phyloP scores from a whole-genome alignment of 805 yeast species.

The Lachancea sp. region DNA sequence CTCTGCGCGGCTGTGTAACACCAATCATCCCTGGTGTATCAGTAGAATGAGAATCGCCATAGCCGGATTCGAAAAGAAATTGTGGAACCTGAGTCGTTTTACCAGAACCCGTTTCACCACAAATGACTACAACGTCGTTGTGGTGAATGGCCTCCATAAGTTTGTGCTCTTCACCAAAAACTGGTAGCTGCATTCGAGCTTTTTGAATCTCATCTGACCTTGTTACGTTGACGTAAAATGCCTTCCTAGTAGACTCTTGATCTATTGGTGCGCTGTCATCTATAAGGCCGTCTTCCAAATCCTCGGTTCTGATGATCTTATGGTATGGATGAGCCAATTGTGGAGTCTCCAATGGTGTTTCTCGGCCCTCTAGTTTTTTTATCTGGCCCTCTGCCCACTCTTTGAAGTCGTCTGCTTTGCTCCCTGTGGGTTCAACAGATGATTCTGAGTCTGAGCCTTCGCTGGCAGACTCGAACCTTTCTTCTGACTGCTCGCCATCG shows the following conservation, averaged over 20 bases:
- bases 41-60: constrained; percentile 50
- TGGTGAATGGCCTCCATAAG: constrained; percentile 95
- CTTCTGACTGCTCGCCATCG: constrained; percentile 29
- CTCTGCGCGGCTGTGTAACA: constrained; percentile 91
- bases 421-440: constrained; percentile 10
- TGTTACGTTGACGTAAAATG: constrained; percentile 60
- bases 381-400: constrained; percentile 82
- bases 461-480: not conserved
- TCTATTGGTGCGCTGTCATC: constrained; percentile 58
- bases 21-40: constrained; percentile 92
- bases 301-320: constrained; percentile 60
- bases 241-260: constrained; percentile 44
- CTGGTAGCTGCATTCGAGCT: constrained; percentile 72
- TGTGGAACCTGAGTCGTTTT: constrained; percentile 98
- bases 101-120: constrained; percentile 99
- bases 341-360: constrained; percentile 48
- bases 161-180: constrained; percentile 80
- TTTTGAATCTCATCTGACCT: constrained; percentile 63
- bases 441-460: constrained; percentile 28
- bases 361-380: constrained; percentile 56
- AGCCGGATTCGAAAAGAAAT: constrained; percentile 88
- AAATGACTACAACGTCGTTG: constrained; percentile 80
- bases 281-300: constrained; percentile 61
- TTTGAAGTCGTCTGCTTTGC: constrained; percentile 63
- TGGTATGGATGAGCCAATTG: constrained; percentile 43